Evolutionary conservation across 345 rosid genomes (phyloP), one percentile per base, ranked within the genome.

Genomic region (Hypericum perforatum): DNA sequence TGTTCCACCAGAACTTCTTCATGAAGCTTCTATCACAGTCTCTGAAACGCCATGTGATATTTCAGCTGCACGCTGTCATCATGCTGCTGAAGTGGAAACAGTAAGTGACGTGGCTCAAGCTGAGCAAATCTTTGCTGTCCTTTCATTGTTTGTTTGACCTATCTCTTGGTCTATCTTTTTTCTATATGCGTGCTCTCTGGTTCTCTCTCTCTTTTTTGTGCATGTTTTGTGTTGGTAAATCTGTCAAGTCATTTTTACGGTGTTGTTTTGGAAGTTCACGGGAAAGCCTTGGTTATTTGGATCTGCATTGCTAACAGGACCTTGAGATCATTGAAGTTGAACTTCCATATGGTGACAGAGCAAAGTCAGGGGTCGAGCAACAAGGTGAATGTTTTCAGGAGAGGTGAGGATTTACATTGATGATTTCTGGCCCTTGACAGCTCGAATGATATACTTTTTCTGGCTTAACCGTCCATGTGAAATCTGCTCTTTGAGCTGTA

Each of bases 371-470:
- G 40, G 40, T 32, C 39, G 71, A 66, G 58, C 69, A 76, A 63
- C 80, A 63, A 72, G 40, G 56, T 62, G 47, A 42, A 44, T 48
- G 51, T 70, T 65, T 52, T 57, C 76, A 59, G 64, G 87, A 81
- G 71, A 85, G 98, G 98, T 91, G 58, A 55, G 68, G 37, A 61
- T 59, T 63, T 63, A 43, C 60, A 6, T 38, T 40, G 13, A 9
- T 39, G 43, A 45, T 37, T 59, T 47, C 37, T 53, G 11, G 10
- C 11, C 22, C 37, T 6, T 37, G 54, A 12, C n/a, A 51, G 10
- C 9, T n/a, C 40, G 36, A n/a, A 29, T 7, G 37, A 32, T 8
- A 32, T 12, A 9, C 5, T 51, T 9, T 29, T 16, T 32, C 11
- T 51, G 37, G 8, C 38, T 29, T 32, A 12, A 32, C 12, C 10